These are phyloP conservation scores for Acacia acuminata DNA, from an alignment of 306 rosid genomes.

Conservation along the genomic window DNA sequence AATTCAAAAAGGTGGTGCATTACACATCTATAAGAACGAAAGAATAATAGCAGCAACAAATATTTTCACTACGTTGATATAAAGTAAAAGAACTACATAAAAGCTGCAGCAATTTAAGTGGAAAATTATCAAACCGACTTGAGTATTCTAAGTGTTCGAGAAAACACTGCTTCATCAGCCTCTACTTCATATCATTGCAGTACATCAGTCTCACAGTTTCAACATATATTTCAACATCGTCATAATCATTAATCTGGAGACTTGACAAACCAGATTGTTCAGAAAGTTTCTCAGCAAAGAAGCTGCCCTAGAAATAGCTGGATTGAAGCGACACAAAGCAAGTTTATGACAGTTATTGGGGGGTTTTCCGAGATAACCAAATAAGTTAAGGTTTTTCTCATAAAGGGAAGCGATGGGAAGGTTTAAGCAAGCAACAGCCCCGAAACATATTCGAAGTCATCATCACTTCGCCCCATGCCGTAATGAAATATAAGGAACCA, in stretches of 20 bases:
- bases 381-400: no score
- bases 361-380: no score
- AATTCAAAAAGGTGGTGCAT: conserved; percentile 6
- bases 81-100: background rate
- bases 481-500: no score
- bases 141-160: conserved; percentile 76
- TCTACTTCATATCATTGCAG: conserved; percentile 81
- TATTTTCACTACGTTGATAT: background rate
- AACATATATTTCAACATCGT: conserved; percentile 88
- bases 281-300: no score
- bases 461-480: no score
- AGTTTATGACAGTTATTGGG: no score
- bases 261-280: conserved; percentile 49
- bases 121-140: conserved; percentile 53
- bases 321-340: no score
- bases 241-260: conserved; percentile 77
- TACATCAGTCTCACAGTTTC: conserved; percentile 94
- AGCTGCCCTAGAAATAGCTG: no score
- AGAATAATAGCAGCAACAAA: no score
- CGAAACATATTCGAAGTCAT: no score
- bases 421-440: no score
- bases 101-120: conserved; percentile 18
- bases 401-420: no score
- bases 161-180: conserved; percentile 88
- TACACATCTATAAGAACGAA: conserved; percentile 7